A percentile compares a stretch with the other conserved stretches of the same genome.
Evolutionary conservation across 805 yeast species (phyloP).

Genomic region (Wickerhamiella kurtzmanii): DNA sequence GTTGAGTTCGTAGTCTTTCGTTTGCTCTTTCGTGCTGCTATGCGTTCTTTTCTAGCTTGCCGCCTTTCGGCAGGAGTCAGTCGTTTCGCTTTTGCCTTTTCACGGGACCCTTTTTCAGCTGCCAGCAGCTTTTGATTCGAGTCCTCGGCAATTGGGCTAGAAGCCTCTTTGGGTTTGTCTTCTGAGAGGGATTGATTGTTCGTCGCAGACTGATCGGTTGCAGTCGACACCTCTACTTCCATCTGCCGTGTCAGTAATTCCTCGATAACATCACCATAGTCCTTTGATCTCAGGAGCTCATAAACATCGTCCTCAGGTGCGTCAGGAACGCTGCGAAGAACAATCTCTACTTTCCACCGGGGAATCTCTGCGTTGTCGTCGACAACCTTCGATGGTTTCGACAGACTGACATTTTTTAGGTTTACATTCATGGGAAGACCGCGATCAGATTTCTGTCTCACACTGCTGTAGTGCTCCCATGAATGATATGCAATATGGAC

Average conservation of each 20-base stretch:
- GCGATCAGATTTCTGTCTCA: conserved; percentile 28
- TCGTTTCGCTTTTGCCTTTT: too few relatives aligned
- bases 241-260: conserved; percentile 16
- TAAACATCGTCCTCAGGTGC: conserved; percentile 12
- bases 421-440: conserved; percentile 23
- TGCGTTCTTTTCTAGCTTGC: too few relatives aligned
- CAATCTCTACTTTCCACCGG: conserved; percentile 23
- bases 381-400: too few relatives aligned
- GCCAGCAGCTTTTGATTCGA: background rate
- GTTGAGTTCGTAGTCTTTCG: too few relatives aligned
- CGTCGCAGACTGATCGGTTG: background rate
- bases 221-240: background rate
- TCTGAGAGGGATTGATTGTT: background rate
- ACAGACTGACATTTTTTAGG: background rate
- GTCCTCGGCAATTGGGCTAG: too few relatives aligned
- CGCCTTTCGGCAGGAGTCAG: too few relatives aligned
- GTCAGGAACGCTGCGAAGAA: conserved; percentile 20
- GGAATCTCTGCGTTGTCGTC: conserved; percentile 13
- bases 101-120: conserved; percentile 1
- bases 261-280: conserved; percentile 23
- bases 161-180: background rate
- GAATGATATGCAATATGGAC: conserved; percentile 30
- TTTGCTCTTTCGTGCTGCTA: too few relatives aligned
- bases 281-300: conserved; percentile 9
- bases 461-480: conserved; percentile 34